A percentile compares a stretch with the other conserved stretches of the same genome.
Conservation (phyloP, 306 rosid genomes). For the Vigna nakashimae region DNA sequence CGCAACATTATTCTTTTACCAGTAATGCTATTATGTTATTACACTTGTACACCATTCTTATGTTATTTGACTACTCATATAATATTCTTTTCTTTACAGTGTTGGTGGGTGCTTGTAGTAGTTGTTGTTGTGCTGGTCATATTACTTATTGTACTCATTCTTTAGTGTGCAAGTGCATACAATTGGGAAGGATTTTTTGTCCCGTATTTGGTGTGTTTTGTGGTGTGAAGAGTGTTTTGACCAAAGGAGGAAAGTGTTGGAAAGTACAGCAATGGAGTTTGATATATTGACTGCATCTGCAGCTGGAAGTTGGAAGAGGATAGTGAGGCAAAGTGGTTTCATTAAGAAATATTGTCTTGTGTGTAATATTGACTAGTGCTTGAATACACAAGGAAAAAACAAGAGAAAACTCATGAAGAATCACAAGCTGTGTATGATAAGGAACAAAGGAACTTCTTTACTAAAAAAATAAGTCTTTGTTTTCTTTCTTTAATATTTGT, state of each 20-base stretch:
- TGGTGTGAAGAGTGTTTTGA: slow-evolving; percentile 46
- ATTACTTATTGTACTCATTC: slow-evolving; percentile 53
- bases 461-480: no score
- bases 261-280: slow-evolving; percentile 36
- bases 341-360: slow-evolving; percentile 20
- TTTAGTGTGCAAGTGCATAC: slow-evolving; percentile 45
- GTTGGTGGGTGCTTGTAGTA: slow-evolving; percentile 68
- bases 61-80: slow-evolving; percentile 12
- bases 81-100: slow-evolving; percentile 58
- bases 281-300: slow-evolving; percentile 39
- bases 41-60: slow-evolving; percentile 8
- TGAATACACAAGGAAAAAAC: no score
- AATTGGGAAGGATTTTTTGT: slow-evolving; percentile 31
- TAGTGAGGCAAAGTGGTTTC: slow-evolving; percentile 27
- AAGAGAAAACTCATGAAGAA: no score
- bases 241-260: slow-evolving; percentile 42
- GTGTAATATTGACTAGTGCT: not conserved
- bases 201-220: slow-evolving; percentile 36
- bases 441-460: no score
- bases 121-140: slow-evolving; percentile 56
- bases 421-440: no score
- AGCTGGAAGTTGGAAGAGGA: slow-evolving; percentile 39
- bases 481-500: no score
- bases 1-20: slow-evolving; percentile 18
- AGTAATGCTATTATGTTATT: slow-evolving; percentile 11